Evolutionary conservation across 768 basidiomycete genomes (phyloP).

Genomic region (Nidula microcarpa): DNA sequence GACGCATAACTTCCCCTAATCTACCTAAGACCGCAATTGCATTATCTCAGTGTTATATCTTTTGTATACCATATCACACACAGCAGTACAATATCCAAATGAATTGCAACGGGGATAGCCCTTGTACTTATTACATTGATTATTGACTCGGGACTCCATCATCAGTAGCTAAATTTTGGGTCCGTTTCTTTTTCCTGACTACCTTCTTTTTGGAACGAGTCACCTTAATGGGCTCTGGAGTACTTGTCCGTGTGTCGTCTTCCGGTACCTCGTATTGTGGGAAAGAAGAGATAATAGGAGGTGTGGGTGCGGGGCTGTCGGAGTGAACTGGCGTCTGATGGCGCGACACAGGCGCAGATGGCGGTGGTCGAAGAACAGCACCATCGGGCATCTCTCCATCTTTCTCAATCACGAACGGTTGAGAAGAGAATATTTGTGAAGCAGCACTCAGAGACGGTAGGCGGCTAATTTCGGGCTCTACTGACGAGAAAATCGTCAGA

Average conservation of each 20-base stretch:
- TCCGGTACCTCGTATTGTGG: conserved; percentile 51
- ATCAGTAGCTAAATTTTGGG: conserved; percentile 13
- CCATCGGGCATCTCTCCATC: conserved; percentile 85
- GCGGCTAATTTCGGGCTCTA: conserved; percentile 17
- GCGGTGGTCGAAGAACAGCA: conserved; percentile 18
- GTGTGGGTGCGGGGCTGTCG: conserved; percentile 24
- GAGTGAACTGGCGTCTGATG: conserved; percentile 9
- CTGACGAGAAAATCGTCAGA: not conserved
- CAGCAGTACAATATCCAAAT: not conserved
- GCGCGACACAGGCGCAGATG: conserved; percentile 19
- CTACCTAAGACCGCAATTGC: not conserved
- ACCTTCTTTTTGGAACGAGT: conserved; percentile 55
- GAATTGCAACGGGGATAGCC: not conserved
- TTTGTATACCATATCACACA: conserved; percentile 4
- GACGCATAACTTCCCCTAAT: not conserved
- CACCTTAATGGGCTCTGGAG: conserved; percentile 75
- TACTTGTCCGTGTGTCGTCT: conserved; percentile 40
- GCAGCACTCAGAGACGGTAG: conserved; percentile 43
- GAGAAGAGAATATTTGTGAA: conserved; percentile 33
- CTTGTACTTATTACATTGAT: not conserved
- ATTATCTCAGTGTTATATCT: not conserved
- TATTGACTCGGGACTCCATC: not conserved
- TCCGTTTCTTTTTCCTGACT: conserved; percentile 67
- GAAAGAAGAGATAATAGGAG: conserved; percentile 36
- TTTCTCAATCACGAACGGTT: conserved; percentile 65